Conservation (phyloP, 1,284 basidiomycete genomes). For the Ceratobasidium sp. region DNA sequence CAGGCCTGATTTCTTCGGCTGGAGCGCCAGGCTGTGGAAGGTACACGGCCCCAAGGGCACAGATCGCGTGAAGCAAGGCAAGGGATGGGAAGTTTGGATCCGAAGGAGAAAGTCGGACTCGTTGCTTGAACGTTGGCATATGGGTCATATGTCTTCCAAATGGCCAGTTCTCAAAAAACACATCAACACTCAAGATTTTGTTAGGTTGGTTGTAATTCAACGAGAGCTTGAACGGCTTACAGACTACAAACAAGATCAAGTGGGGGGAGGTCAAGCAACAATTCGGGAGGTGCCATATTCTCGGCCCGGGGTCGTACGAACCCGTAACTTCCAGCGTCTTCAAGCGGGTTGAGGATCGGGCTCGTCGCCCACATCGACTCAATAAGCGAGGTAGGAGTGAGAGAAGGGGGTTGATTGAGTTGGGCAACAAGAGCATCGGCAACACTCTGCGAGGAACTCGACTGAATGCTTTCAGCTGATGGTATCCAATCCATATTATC, state of each 20-base stretch:
- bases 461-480: too few species aligned
- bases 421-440: conserved; percentile 14
- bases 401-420: not conserved
- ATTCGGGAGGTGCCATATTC: not conserved
- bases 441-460: not conserved
- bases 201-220: not conserved
- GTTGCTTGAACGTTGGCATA: conserved; percentile 33
- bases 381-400: conserved; percentile 2
- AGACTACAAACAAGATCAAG: conserved; percentile 30
- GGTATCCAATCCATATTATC: too few species aligned
- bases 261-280: conserved; percentile 26
- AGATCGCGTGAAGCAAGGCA: conserved; percentile 20
- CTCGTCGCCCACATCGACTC: conserved; percentile 28
- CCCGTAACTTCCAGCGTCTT: conserved; percentile 26
- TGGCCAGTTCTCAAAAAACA: conserved; percentile 27
- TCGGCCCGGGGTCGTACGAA: conserved; percentile 13
- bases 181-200: conserved; percentile 15
- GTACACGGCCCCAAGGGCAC: conserved; percentile 24
- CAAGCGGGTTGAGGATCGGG: conserved; percentile 1
- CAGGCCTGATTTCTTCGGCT: conserved; percentile 16
- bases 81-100: conserved; percentile 25
- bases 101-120: conserved; percentile 14
- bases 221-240: not conserved
- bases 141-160: conserved; percentile 24
- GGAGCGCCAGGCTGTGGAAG: conserved; percentile 28